A percentile compares a stretch with the other conserved stretches of the same genome.
Evolutionary conservation across 495 filamentous ascomycete genomes (phyloP).

Genomic region (Talaromyces wortmannii): DNA sequence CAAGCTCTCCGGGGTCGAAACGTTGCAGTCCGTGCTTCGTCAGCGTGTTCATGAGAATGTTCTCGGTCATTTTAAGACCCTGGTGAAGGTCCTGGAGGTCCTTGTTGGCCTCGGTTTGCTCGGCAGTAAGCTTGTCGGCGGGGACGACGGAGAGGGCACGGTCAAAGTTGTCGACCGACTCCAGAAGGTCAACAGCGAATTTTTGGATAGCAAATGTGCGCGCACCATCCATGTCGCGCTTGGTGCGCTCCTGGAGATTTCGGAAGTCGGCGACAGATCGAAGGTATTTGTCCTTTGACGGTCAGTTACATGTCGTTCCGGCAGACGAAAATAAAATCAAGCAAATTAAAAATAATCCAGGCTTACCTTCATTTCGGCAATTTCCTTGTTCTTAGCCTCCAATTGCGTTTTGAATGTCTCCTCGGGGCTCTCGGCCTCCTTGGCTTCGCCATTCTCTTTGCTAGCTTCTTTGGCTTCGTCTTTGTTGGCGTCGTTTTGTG

Average conservation of each 20-base stretch:
- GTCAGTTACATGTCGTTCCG: slow-evolving; percentile 1
- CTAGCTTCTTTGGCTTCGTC: slow-evolving; percentile 16
- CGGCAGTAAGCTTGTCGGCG: slow-evolving; percentile 54
- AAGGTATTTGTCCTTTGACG: slow-evolving; percentile 78
- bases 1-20: slow-evolving; percentile 62
- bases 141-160: slow-evolving; percentile 79
- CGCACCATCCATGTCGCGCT: slow-evolving; percentile 79
- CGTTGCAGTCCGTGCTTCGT: slow-evolving; percentile 91
- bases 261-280: slow-evolving; percentile 93
- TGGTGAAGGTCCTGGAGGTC: slow-evolving; percentile 77
- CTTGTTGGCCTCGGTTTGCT: slow-evolving; percentile 38
- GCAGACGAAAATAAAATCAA: background rate
- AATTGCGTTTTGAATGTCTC: slow-evolving; percentile 55
- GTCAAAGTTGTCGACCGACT: slow-evolving; percentile 94
- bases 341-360: background rate
- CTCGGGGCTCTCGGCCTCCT: slow-evolving; percentile 37
- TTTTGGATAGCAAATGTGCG: slow-evolving; percentile 90
- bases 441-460: slow-evolving; percentile 24
- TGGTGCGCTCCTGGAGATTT: slow-evolving; percentile 91
- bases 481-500: slow-evolving; percentile 29
- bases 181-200: slow-evolving; percentile 90
- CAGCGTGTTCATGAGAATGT: slow-evolving; percentile 78
- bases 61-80: slow-evolving; percentile 91
- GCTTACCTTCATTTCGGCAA: slow-evolving; percentile 77
- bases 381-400: slow-evolving; percentile 78